Evolutionary conservation across 345 rosid species (phyloP), one percentile per base, ranked within the genome.

Genomic region (Aquilaria malaccensis): DNA sequence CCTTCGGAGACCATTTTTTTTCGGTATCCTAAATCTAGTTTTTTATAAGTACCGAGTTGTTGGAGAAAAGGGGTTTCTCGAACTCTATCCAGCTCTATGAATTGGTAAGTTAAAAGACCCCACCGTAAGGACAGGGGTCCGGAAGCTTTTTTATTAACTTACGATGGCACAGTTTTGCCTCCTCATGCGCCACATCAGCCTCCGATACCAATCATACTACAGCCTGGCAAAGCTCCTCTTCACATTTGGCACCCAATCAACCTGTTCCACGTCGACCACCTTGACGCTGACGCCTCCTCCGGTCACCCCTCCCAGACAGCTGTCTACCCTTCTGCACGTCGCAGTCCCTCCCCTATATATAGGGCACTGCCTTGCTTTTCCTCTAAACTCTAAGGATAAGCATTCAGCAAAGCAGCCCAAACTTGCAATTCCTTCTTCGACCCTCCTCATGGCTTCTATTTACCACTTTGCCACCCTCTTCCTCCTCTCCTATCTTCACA

Each of bases 391-490:
- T 4, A 37, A 37, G 5, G 7, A 37, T 37, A 50, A 37, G 43
- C 43, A 37, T 0, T 10, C 54, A 6, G 13, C 54, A 5, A 37
- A 37, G 43, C 43, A 0, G 7, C 43, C 43, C 7, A 37, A 22
- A 1, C 43, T 9, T 37, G 7, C 43, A 3, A 5, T 37, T 9
- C 43, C 7, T 37, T 37, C 5, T 4, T 9, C 43, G 7, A 9
- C 43, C 2, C 43, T 4, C 7, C 43, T 37, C 7, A 87, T 80
- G 91, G 80, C 85, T 9, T 56, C 15, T 65, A 58, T 74, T 73
- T 66, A 74, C 88, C 3, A 1, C 3, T 11, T 65, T 66, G 72
- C 81, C 82, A 61, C 63, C 67, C 45, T 75, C 54, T 33, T 73
- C 59, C 47, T 74, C 55, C 46, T 56, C 61, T 65, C 50, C 64